Base-by-base conservation (phyloP, 2,329 filamentous ascomycete genomes). In the Hymenoscyphus fructigenus region DNA sequence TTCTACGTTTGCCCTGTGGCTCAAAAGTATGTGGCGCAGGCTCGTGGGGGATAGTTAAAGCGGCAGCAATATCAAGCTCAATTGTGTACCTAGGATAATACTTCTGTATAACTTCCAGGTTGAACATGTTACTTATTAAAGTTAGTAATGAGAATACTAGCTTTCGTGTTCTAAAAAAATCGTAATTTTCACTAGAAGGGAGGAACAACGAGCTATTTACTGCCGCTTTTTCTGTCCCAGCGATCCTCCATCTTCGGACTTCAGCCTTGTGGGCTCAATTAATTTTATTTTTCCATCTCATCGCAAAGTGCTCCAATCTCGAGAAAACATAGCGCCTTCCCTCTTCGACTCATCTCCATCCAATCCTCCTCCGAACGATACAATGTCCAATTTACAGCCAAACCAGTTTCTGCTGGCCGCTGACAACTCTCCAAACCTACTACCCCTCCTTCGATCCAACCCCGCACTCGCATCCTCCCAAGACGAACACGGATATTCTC, bases 401-500 rank as follows among this genome's bases (percentile, higher is more conserved):
- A 93, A 92, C 72, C 84, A 84, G 1, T 92, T 89, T 75, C 82
- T 92, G 63, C 84, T 93, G 59, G 94, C 93, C 50, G 91, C 94
- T 66, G 94, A 97, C 77, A 90, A 92, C 74, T 90, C 90, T 60
- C 80, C 86, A 53, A 83, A 85, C 56, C 86, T 99, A 62, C 82
- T 97, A 67, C 82, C 87, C 65, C 86, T 93, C 70, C 88, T 99
- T 61, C 85, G 86, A 68, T 81, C 88, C 67, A 85, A 92, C 70
- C 91, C 92, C 38, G 79, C 85, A n/a, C 82, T 96, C 61, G 94
- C 95, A 62, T 85, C 88, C 2, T 80, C 84, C 61, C 92, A 96
- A 79, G 95, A 99, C 78, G 88, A 90, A 66, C 91, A 97, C 74
- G 95, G 95, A 73, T 99, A 99, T 81, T 96, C 93, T 57, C 87